phyloP scores from a whole-genome alignment of 345 rosid species.

The Syzygium aqueum region DNA sequence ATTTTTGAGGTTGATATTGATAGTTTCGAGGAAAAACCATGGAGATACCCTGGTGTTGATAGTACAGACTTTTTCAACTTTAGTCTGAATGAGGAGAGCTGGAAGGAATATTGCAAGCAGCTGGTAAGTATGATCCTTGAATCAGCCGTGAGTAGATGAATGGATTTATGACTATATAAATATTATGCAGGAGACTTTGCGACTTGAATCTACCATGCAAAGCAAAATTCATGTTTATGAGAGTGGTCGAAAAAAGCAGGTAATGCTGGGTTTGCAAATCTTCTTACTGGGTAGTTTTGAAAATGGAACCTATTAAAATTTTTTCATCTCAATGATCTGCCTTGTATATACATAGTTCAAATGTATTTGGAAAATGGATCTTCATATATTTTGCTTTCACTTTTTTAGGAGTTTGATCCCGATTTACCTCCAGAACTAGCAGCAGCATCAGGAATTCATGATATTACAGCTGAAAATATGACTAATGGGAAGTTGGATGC shows the following conservation, averaged over 20 bases:
- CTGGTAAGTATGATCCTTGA: slow-evolving; percentile 49
- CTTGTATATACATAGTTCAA: not conserved
- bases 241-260: slow-evolving; percentile 92
- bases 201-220: slow-evolving; percentile 90
- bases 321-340: not conserved
- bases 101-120: slow-evolving; percentile 96
- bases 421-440: slow-evolving; percentile 98
- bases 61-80: slow-evolving; percentile 86
- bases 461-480: slow-evolving; percentile 41
- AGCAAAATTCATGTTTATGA: slow-evolving; percentile 98
- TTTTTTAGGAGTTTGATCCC: slow-evolving; percentile 80
- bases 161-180: slow-evolving; percentile 12
- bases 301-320: not conserved
- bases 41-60: slow-evolving; percentile 84
- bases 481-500: slow-evolving; percentile 49
- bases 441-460: slow-evolving; percentile 82
- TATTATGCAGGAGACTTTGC: slow-evolving; percentile 70
- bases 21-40: slow-evolving; percentile 94
- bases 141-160: slow-evolving; percentile 10
- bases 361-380: not conserved
- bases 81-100: slow-evolving; percentile 90
- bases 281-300: not conserved
- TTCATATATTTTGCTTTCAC: not conserved
- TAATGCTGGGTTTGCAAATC: slow-evolving; percentile 10
- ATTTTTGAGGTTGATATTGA: slow-evolving; percentile 94